These are phyloP conservation scores for Tuber magnatum DNA, from an alignment of 495 filamentous ascomycete species.

Conservation along the genomic window DNA sequence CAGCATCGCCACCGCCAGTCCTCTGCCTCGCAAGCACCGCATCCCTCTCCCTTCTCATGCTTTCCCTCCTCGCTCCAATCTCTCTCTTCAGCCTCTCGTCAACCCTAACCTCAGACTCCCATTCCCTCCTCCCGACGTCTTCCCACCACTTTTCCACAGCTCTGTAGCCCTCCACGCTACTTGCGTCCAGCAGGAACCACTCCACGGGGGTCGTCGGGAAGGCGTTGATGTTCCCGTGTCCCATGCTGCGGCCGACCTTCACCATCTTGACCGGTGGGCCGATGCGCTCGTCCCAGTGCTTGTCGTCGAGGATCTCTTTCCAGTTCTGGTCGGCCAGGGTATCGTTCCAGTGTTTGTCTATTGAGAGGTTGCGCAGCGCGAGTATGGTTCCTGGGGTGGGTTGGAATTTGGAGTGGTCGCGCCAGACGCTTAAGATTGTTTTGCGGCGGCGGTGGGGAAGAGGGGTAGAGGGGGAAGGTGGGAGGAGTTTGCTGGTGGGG, in stretches of 20 bases:
- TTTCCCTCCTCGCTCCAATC: background rate
- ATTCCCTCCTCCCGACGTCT: background rate
- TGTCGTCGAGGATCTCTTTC: background rate
- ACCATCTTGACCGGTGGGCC: conserved; percentile 8
- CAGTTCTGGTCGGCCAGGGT: conserved; percentile 7
- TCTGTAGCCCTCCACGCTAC: conserved; percentile 12
- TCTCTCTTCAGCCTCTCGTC: background rate
- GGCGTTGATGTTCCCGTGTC: conserved; percentile 15
- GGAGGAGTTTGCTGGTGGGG: conserved; percentile 28
- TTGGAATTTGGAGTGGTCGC: conserved; percentile 17
- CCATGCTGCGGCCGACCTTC: conserved; percentile 2
- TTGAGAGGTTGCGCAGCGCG: conserved; percentile 16
- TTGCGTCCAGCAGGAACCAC: conserved; percentile 24
- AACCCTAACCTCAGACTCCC: background rate
- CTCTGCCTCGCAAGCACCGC: background rate
- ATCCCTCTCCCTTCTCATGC: background rate
- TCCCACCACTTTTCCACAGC: conserved; percentile 23
- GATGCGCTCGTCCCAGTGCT: conserved; percentile 20
- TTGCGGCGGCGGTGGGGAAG: conserved; percentile 21
- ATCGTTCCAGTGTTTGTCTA: conserved; percentile 19
- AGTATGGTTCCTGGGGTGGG: conserved; percentile 24
- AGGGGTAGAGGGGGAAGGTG: conserved; percentile 13
- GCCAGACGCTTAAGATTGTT: conserved; percentile 31
- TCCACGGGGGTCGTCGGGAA: background rate
- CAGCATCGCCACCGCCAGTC: background rate